Evolutionary conservation across 495 filamentous ascomycete genomes (phyloP), one percentile per base, ranked within the genome.

Genomic region (Terfezia boudieri): DNA sequence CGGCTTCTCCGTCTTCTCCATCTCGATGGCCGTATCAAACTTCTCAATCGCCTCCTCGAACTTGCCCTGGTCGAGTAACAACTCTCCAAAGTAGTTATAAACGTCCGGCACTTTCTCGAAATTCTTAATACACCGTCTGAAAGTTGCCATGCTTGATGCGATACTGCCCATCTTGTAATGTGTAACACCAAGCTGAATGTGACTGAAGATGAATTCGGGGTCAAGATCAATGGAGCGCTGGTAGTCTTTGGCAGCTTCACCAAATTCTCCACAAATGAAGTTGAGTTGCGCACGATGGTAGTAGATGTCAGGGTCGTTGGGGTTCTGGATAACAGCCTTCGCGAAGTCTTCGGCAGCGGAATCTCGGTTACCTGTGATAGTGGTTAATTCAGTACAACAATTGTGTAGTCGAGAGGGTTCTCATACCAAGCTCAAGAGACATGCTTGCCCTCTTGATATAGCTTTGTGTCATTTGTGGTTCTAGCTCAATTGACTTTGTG

Each of bases 141-240:
- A 99, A 7, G 92, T 96, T 12, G 92, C 86, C 86, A 95, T 96
- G 26, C 88, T 93, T 8, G 88, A 94, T 4, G 90, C 90, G 51
- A 96, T 83, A 9, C 86, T 94, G 55, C 90, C 92, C 86, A 95
- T 92, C 79, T 99, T 99, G 71, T 99, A 99, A 70, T 99, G 90
- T 49, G 90, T 99, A 43, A 99, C 90, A 70, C 90, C 90, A 52
- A 99, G 84, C 68, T 99, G 90, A 61, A 99, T 96, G 73, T 98
- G 90, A 9, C 90, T 96, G 75, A 92, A 98, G 71, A 98, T 98
- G 69, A 98, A 98, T 54, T 83, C 80, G 49, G 74, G 71, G 73
- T 98, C 90, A 41, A 98, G 78, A 61, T 96, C 90, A 65, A 98
- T 99, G 17, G 90, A 96, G 71, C 93, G 94, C 66, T 99, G 90